Conservation (phyloP, 2,329 filamentous ascomycete species). For the Corynespora cassiicola region DNA sequence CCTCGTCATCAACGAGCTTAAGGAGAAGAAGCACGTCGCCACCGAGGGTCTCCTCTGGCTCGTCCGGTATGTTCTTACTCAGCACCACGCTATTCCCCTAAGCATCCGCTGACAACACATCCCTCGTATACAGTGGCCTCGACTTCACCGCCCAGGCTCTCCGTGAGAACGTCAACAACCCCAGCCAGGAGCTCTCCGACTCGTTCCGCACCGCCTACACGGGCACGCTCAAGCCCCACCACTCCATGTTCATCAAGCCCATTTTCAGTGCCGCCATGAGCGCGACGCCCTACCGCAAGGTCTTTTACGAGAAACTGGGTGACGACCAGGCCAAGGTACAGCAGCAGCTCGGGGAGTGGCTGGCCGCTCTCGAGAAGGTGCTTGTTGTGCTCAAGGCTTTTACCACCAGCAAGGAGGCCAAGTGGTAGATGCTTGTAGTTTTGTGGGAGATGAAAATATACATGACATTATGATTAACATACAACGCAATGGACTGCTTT, state of each 20-base stretch:
- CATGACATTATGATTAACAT: too few species aligned
- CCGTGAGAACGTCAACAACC: slow-evolving; percentile 73
- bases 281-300: slow-evolving; percentile 89
- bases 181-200: slow-evolving; percentile 75
- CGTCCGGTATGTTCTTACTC: slow-evolving; percentile 68
- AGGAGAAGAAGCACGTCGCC: slow-evolving; percentile 85
- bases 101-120: slow-evolving; percentile 8
- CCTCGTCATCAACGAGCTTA: slow-evolving; percentile 85
- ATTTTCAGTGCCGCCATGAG: slow-evolving; percentile 93
- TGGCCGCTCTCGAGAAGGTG: slow-evolving; percentile 77
- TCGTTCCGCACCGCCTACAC: slow-evolving; percentile 90
- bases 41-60: slow-evolving; percentile 93
- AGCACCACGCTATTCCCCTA: slow-evolving; percentile 1
- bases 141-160: slow-evolving; percentile 92
- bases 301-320: slow-evolving; percentile 91
- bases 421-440: slow-evolving; percentile 34
- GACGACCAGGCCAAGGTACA: slow-evolving; percentile 68
- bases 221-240: slow-evolving; percentile 85
- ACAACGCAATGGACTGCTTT: too few species aligned
- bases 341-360: slow-evolving; percentile 71
- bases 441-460: not conserved
- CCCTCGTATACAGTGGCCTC: slow-evolving; percentile 76
- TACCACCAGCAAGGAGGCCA: slow-evolving; percentile 38
- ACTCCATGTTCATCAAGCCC: slow-evolving; percentile 87
- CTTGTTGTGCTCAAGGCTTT: slow-evolving; percentile 78